Evolutionary conservation across 768 basidiomycete species (phyloP), one percentile per base, ranked within the genome.

Genomic region (Boletellus emodensis): DNA sequence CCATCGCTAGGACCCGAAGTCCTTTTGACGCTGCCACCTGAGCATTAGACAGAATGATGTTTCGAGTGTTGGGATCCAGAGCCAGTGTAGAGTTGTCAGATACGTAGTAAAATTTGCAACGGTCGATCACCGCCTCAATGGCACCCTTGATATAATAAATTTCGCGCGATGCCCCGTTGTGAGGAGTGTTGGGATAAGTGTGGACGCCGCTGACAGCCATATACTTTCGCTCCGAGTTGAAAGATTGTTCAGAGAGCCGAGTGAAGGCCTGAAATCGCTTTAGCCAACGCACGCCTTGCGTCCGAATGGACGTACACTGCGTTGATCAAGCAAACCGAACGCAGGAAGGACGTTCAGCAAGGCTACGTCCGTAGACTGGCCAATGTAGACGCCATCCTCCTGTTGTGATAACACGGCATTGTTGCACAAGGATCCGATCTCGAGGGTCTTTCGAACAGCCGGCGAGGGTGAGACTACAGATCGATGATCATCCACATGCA

Each of bases 301-400:
- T 4, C 38, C 30, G 12, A 28, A 30, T 43, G 1, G 12, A 71
- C 85, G 46, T 66, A 91, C 92, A 57, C 71, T 68, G 45, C 94
- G 78, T 37, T 80, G 81, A 63, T 96, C 93, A 13, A 76, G 68
- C 22, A 89, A 60, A 1, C 77, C 81, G 52, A 93, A 87, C 0
- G 78, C 61, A 4, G 80, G 73, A 33, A 94, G 70, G 3, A 91
- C 81, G 58, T 94, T 92, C 36, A 96, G 71, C 39, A 97, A 66
- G 3, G 95, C 94, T 2, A 96, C 93, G 61, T 98, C 94, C 0
- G 94, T 97, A 7, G 90, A 83, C 65, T 95, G 94, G 2, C 94
- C 94, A 10, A 90, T 82, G 56, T 77, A 85, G 5, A 75, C 68
- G 3, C 90, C 88, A 28, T 86, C 81, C 49, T 87, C 86, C 54